Conservation (phyloP, 495 filamentous ascomycete species). For the Tuber aestivum region DNA sequence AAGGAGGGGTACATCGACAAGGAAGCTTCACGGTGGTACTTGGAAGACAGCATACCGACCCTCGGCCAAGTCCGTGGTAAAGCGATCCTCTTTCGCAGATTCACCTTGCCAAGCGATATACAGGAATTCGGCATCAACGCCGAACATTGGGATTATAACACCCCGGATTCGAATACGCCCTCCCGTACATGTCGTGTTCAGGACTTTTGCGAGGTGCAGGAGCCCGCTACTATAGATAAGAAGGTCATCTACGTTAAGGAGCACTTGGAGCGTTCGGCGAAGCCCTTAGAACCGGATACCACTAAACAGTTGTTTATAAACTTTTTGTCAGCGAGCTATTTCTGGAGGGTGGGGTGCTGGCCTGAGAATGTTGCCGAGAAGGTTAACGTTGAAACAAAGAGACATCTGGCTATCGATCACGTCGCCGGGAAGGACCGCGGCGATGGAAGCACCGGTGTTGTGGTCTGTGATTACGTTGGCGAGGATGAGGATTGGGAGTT, state of each 20-base stretch:
- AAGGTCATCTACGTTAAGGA: constrained; percentile 70
- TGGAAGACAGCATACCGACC: constrained; percentile 67
- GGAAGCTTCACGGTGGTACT: constrained; percentile 65
- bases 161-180: constrained; percentile 63
- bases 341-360: constrained; percentile 88
- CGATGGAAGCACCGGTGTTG: constrained; percentile 81
- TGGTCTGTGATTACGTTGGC: constrained; percentile 92
- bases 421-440: constrained; percentile 44
- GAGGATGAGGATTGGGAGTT: constrained; percentile 88
- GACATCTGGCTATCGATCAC: constrained; percentile 43
- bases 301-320: constrained; percentile 75
- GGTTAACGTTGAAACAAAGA: constrained; percentile 74
- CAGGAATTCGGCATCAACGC: constrained; percentile 76
- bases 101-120: constrained; percentile 43
- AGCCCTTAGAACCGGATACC: constrained; percentile 41
- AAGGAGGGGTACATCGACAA: constrained; percentile 61
- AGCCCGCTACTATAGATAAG: constrained; percentile 65
- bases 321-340: constrained; percentile 84
- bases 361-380: constrained; percentile 88
- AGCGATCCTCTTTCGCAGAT: constrained; percentile 79
- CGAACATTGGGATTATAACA: constrained; percentile 82
- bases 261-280: constrained; percentile 67
- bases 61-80: constrained; percentile 77
- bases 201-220: constrained; percentile 87
- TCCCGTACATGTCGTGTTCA: constrained; percentile 78